These are phyloP conservation scores for Scutellaria minor DNA, from an alignment of 257 asterid genomes.

Conservation along the genomic window DNA sequence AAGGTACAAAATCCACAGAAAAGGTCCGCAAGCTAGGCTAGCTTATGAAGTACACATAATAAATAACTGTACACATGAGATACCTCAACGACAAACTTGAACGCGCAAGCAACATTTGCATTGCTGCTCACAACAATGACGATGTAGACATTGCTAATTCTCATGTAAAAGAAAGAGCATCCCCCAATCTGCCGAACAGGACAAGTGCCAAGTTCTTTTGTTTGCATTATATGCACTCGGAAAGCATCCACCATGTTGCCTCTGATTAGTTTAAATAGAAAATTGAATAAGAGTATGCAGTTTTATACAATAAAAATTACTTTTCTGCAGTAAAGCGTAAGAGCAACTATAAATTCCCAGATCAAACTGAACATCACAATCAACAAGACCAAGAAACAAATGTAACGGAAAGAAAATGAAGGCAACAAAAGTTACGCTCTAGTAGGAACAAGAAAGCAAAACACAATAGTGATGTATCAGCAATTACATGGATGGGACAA, in stretches of 20 bases:
- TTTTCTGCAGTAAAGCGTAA: background rate
- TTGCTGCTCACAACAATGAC: slow-evolving; percentile 99
- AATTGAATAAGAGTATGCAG: slow-evolving; percentile 29
- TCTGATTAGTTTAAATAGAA: slow-evolving; percentile 50
- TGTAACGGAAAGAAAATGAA: slow-evolving; percentile 7
- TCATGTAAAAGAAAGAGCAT: slow-evolving; percentile 98
- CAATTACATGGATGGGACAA: slow-evolving; percentile 16
- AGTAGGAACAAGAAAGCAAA: slow-evolving; percentile 23
- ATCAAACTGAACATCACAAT: slow-evolving; percentile 11
- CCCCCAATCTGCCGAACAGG: slow-evolving; percentile 99
- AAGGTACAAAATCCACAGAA: slow-evolving; percentile 20
- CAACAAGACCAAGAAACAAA: slow-evolving; percentile 28
- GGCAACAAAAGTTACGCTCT: background rate
- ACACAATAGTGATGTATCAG: slow-evolving; percentile 25
- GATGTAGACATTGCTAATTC: slow-evolving; percentile 95
- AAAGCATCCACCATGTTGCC: slow-evolving; percentile 99
- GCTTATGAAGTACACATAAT: slow-evolving; percentile 29
- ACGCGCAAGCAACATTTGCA: slow-evolving; percentile 97
- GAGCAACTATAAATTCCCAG: background rate
- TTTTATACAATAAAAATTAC: slow-evolving; percentile 9
- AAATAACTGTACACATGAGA: slow-evolving; percentile 25
- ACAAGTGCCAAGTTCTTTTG: slow-evolving; percentile 98
- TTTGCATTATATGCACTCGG: slow-evolving; percentile 96
- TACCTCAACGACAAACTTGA: slow-evolving; percentile 99
- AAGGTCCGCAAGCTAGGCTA: slow-evolving; percentile 28